Evolutionary conservation across 2,329 filamentous ascomycete species (phyloP).

Genomic region (Epichloe baconii): DNA sequence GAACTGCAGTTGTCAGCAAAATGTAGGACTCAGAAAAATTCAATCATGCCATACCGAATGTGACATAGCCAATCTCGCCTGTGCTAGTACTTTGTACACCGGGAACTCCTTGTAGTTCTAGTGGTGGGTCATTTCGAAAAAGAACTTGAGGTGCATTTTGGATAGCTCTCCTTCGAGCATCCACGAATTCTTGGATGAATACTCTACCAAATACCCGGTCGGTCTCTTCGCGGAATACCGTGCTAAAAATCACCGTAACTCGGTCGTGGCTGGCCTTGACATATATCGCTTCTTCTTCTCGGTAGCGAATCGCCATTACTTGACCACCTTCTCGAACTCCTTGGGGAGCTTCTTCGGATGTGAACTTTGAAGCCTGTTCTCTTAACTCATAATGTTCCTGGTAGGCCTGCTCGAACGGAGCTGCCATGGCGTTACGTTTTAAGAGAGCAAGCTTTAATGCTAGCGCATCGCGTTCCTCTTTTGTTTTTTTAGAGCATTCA

Average conservation of each 20-base stretch:
- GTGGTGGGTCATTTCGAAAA: conserved; percentile 85
- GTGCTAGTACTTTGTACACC: conserved; percentile 65
- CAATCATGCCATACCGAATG: conserved; percentile 59
- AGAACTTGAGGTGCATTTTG: conserved; percentile 97
- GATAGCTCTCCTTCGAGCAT: conserved; percentile 84
- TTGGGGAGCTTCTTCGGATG: conserved; percentile 84
- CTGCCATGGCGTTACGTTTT: conserved; percentile 98
- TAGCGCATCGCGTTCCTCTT: conserved; percentile 75
- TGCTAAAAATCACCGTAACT: conserved; percentile 98
- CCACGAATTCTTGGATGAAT: conserved; percentile 97
- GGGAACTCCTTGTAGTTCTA: conserved; percentile 78
- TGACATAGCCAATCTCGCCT: conserved; percentile 91
- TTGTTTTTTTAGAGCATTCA: neutral
- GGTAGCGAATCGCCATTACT: conserved; percentile 94
- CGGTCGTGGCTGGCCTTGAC: conserved; percentile 95
- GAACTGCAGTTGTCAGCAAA: conserved; percentile 41
- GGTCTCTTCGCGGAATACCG: conserved; percentile 94
- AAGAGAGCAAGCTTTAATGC: conserved; percentile 78
- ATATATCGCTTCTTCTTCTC: conserved; percentile 97
- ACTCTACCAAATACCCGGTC: conserved; percentile 96
- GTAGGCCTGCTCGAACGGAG: conserved; percentile 94
- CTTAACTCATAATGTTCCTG: conserved; percentile 77
- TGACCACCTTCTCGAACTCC: conserved; percentile 80
- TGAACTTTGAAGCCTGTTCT: conserved; percentile 84
- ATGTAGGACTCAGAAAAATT: neutral